Base-by-base conservation (phyloP, 345 rosid species). In the Citrus mangshanensis region DNA sequence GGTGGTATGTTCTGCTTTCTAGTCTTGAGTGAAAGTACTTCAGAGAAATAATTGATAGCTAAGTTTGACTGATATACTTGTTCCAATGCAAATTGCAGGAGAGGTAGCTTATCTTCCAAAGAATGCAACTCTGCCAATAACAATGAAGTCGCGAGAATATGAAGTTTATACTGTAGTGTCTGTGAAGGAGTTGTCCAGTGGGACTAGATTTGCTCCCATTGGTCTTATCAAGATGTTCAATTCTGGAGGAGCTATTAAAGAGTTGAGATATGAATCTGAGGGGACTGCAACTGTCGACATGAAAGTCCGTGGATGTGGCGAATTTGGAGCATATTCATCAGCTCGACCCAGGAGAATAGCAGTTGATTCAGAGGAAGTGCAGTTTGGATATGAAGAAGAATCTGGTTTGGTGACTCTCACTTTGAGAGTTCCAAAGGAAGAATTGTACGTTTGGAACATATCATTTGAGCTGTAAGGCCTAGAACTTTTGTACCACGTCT, bases 111-210 rank as follows among this genome's bases (percentile, higher is more conserved):
- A 85, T 85, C 88, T 91, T 42, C 93, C 94, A 0, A 86, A 82
- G 63, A 80, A 88, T 75, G 83, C 92, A 61, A 74, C 89, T 0
- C 37, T 91, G 80, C 93, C 97, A 21, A 59, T 91, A 14, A 90
- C 94, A 1, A 74, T 93, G 67, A 86, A 90, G 78, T 75, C 92
- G 7, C 84, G 87, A 19, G 89, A 85, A 49, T 87, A 83, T 37
- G 93, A 89, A 81, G 89, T 93, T 68, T 88, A 87, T 77, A 88
- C 95, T 0, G 88, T 91, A 35, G 88, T 73, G 75, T 94, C 95
- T 1, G 87, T 85, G 13, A 88, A 86, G 83, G 88, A 83, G 72
- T 35, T 88, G 18, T 55, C 76, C 30, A 70, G 70, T 24, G 90
- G 89, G 60, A 80, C 74, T 55, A 81, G 22, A 54, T 85, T 91